Evolutionary conservation across 2,329 filamentous ascomycete species (phyloP).

Genomic region (Fusarium albosuccineum): DNA sequence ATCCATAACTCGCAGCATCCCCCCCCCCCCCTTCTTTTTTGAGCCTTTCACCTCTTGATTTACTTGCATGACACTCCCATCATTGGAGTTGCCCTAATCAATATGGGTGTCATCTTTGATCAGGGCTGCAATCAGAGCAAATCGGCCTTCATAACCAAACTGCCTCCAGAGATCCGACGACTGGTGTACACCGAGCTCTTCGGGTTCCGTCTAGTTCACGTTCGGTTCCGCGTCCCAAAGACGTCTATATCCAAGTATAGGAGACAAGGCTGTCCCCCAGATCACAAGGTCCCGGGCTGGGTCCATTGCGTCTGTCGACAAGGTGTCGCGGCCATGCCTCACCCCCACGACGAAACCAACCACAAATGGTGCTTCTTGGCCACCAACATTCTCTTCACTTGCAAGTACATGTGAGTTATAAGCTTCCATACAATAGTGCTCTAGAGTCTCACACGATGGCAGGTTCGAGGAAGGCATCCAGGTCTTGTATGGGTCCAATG

Average conservation of each 20-base stretch:
- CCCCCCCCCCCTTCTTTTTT: too few species aligned
- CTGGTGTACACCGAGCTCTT: background rate
- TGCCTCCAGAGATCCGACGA: conserved; percentile 9
- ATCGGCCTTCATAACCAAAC: conserved; percentile 9
- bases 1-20: too few species aligned
- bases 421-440: background rate
- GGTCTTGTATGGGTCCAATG: conserved; percentile 1
- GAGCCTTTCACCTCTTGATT: too few species aligned
- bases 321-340: background rate
- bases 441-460: background rate
- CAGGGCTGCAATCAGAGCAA: background rate
- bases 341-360: background rate
- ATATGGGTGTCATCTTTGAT: background rate
- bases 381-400: background rate
- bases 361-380: background rate
- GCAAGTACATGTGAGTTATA: conserved; percentile 4
- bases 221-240: background rate
- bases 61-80: too few species aligned
- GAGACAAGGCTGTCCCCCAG: background rate
- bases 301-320: background rate
- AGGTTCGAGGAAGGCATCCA: conserved; percentile 4
- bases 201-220: background rate
- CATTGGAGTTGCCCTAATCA: background rate
- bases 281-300: background rate
- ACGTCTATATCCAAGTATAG: background rate